These are phyloP conservation scores for Aspergillus phoenicis DNA, from an alignment of 2,329 filamentous ascomycete species.

Conservation along the genomic window DNA sequence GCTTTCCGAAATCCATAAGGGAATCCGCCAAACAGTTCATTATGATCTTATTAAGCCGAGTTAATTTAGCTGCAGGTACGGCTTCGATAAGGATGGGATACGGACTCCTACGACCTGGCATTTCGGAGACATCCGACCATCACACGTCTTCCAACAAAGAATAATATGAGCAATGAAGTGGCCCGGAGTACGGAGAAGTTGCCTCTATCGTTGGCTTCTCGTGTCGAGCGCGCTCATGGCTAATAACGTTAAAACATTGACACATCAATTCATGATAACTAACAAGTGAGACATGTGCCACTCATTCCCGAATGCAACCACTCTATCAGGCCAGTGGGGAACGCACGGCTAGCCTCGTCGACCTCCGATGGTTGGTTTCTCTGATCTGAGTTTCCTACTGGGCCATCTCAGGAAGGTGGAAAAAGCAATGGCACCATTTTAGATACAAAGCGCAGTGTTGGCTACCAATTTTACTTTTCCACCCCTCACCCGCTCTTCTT, in stretches of 20 bases:
- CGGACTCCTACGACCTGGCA: background rate
- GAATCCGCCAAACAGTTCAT: background rate
- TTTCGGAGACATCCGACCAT: background rate
- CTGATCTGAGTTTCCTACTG: conserved; percentile 9
- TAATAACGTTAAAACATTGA: conserved; percentile 11
- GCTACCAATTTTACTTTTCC: background rate
- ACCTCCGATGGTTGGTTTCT: background rate
- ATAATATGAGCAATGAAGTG: background rate
- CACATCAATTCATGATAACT: conserved; percentile 15
- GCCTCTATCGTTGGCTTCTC: conserved; percentile 1
- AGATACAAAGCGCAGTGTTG: background rate
- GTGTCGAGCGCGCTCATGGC: background rate
- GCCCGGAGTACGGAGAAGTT: background rate
- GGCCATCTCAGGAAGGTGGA: background rate
- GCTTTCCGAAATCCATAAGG: background rate
- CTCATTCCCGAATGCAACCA: conserved; percentile 18
- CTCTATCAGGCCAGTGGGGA: conserved; percentile 19
- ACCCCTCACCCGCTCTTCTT: background rate
- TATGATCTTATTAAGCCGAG: background rate
- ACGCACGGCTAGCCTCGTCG: background rate
- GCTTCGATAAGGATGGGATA: conserved; percentile 2
- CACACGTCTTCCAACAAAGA: background rate
- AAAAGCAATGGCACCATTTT: background rate
- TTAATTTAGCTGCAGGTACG: conserved; percentile 6
- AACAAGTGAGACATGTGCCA: conserved; percentile 21